Base-by-base conservation (phyloP, 345 rosid genomes). In the Dipteronia dyeriana region DNA sequence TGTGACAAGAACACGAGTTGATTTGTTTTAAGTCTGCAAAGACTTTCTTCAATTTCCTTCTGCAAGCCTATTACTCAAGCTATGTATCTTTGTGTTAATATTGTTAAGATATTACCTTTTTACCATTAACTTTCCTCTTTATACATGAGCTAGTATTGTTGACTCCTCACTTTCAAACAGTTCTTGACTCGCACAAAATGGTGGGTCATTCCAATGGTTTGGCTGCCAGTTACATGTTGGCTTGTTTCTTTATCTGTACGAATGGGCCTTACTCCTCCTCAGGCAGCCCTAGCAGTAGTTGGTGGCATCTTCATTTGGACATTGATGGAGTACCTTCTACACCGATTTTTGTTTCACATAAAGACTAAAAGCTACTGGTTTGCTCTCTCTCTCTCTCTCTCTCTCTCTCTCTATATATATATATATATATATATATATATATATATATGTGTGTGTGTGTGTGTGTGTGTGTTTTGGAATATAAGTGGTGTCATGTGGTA, bases 171-270 rank as follows among this genome's bases (percentile, higher is more conserved):
- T 41, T 47, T 70, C 78, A 61, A 80, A 78, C 87, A 92, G 97
- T 86, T 78, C 83, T 82, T 92, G 82, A 92, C 94, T 29, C 88
- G 85, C 67, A 92, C 97, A 9, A 87, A 79, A 65, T 92, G 97
- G 97, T 92, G 93, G 95, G 95, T 84, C 16, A 70, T 92, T 81
- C 97, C 97, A 64, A 66, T 82, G 5, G 86, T 92, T 81, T 92
- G 97, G 95, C 79, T 92, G 62, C 95, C 97, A 17, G 90, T 88
- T 78, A 79, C 80, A 14, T 81, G 86, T 77, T 92, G 84, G 80
- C 82, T 76, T 60, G 66, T 85, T 71, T 82, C 80, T 34, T 61
- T 29, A 75, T 88, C 95, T 56, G 80, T 76, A 57, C 74, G 54
- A 26, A 86, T 73, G 88, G 95, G 92, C 57, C 90, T 65, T 79